These are phyloP conservation scores for Borovskyia barvae DNA, from an alignment of 208 protist species.

Conservation along the genomic window DNA sequence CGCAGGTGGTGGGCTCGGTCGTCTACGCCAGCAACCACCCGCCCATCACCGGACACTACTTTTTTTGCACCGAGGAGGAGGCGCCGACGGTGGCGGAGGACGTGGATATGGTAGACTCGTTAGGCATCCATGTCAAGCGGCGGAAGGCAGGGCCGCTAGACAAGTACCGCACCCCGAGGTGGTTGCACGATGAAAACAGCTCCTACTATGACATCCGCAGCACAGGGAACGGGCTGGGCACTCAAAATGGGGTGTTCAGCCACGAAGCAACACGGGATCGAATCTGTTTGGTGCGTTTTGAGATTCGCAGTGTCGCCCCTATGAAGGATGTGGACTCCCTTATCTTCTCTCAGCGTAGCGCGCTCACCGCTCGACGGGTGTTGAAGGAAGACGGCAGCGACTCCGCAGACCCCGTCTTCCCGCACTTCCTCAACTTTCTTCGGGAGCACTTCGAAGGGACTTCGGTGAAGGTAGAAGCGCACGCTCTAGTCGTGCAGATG, in stretches of 20 bases:
- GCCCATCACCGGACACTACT: constrained; percentile 34
- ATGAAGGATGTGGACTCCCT: background rate
- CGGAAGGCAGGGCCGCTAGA: constrained; percentile 1
- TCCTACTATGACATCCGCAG: constrained; percentile 20
- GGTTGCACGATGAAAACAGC: constrained; percentile 23
- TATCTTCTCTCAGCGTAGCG: constrained; percentile 14
- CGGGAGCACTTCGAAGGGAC: constrained; percentile 64
- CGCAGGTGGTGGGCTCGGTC: constrained; percentile 67
- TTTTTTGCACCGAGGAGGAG: constrained; percentile 31
- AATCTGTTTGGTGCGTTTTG: constrained; percentile 48
- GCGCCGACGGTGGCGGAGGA: constrained; percentile 6
- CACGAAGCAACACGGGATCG: background rate
- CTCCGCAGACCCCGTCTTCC: constrained; percentile 53
- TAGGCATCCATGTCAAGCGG: background rate
- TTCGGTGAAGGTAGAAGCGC: constrained; percentile 46
- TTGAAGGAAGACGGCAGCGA: constrained; percentile 20
- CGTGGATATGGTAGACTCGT: background rate
- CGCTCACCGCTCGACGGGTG: constrained; percentile 9
- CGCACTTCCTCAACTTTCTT: constrained; percentile 73
- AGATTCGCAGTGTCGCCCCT: constrained; percentile 52
- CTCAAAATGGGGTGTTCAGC: background rate
- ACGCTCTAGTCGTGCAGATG: constrained; percentile 66
- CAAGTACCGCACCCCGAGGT: constrained; percentile 29
- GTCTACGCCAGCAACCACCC: constrained; percentile 72
- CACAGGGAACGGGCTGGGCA: background rate